Evolutionary conservation across 2,329 filamentous ascomycete species (phyloP).

Genomic region (Plenodomus lindquistii): DNA sequence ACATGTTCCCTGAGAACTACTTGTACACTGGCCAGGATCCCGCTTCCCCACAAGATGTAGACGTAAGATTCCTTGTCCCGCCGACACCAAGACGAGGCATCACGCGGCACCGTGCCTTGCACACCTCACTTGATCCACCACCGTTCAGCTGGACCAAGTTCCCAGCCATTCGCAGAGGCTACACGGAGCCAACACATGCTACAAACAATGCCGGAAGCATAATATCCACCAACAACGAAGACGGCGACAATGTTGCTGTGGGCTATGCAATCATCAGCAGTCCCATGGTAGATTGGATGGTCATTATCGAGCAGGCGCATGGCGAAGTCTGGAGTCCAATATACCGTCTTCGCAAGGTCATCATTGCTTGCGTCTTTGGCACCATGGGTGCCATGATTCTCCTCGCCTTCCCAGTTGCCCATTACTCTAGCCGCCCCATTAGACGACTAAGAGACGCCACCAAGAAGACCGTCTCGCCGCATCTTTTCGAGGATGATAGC

Average conservation of each 20-base stretch:
- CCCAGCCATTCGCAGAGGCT: slow-evolving; percentile 64
- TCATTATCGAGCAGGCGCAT: slow-evolving; percentile 77
- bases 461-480: slow-evolving; percentile 70
- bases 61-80: slow-evolving; percentile 39
- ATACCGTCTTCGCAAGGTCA: slow-evolving; percentile 72
- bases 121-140: slow-evolving; percentile 22
- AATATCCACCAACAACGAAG: slow-evolving; percentile 74
- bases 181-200: slow-evolving; percentile 51
- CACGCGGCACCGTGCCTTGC: slow-evolving; percentile 34
- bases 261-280: slow-evolving; percentile 75
- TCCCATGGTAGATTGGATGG: slow-evolving; percentile 75
- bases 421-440: slow-evolving; percentile 81
- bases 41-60: slow-evolving; percentile 25
- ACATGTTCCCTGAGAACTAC: slow-evolving; percentile 51
- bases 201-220: slow-evolving; percentile 71
- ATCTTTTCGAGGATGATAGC: slow-evolving; percentile 56
- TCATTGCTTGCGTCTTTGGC: slow-evolving; percentile 83
- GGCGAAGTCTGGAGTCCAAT: slow-evolving; percentile 78
- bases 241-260: slow-evolving; percentile 71
- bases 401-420: slow-evolving; percentile 76
- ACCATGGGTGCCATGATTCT: slow-evolving; percentile 74
- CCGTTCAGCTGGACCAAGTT: slow-evolving; percentile 65
- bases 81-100: slow-evolving; percentile 31
- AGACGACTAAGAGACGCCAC: slow-evolving; percentile 75
- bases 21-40: slow-evolving; percentile 28